Evolutionary conservation across 495 filamentous ascomycete genomes (phyloP), one percentile per base, ranked within the genome.

Genomic region (Aspergillus carlsbadensis): DNA sequence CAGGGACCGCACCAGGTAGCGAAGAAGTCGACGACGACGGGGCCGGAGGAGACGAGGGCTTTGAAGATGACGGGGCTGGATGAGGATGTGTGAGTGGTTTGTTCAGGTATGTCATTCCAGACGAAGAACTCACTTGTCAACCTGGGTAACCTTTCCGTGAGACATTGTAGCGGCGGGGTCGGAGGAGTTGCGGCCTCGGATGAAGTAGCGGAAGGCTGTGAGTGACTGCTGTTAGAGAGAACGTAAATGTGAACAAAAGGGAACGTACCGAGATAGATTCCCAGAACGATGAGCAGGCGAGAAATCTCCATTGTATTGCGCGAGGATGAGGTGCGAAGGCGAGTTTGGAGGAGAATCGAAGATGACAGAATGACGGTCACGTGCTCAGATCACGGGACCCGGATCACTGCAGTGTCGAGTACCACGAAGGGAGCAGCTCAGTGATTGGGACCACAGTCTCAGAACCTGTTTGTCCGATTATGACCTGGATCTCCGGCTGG

Each of bases 1-100:
- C 54, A 57, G 91, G 66, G 91, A 13, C 90, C 91, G 79, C 91
- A 96, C 91, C 91, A 96, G 34, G 77, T 83, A 18, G 91, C 91
- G 65, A 87, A 90, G 73, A 82, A 89, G 77, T 96, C 91, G 69
- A 95, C 66, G 60, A 95, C 76, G 63, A 92, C 80, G 57, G 90
- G 71, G 0, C 81, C 82, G 5, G 76, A 79, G n/a, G 70, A 66
- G 52, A 70, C 81, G 64, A 84, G 81, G 13, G 78, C 65, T 80
- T 77, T 46, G 53, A 56, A 60, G 42, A 60, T 55, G 58, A 56
- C 58, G 11, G 47, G 41, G 42, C 58, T 60, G 31, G 10, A 20
- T 2, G 29, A 15, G 11, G 33, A 14, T 11, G 10, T 34, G 40
- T 21, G 7, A n/a, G 20, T 17, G 15, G 15, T 20, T 36, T 5